Evolutionary conservation across 1,284 basidiomycete genomes (phyloP), one percentile per base, ranked within the genome.

Genomic region (Laetiporus sulphureus): DNA sequence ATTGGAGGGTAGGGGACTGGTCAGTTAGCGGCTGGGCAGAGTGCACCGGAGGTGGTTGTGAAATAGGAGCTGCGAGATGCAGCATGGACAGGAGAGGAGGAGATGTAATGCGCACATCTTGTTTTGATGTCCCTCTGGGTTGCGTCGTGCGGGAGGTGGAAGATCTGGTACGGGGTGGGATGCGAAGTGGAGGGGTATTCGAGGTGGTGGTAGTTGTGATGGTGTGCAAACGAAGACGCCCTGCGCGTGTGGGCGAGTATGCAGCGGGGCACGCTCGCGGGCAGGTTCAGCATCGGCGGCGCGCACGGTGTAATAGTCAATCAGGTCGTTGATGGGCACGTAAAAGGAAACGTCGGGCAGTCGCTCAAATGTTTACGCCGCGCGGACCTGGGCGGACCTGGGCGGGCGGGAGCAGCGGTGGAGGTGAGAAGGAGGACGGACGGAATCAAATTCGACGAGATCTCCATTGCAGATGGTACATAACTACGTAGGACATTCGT

Each of bases 111-210:
- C 71, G 56, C 46, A 76, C 74, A 76, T 51, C 74, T 60, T n/a
- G 64, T 40, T 53, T 76, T 76, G 46, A 76, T 68, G 20, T 73
- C 65, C 20, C 54, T 46, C 48, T 71, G 69, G 7, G 62, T 64
- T 16, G 73, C 71, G 18, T 59, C 58, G 13, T 47, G 51, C 5
- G 68, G 57, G n/a, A 76, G 64, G 46, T 75, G 73, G 49, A 76
- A 76, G 41, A 77, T 74, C 53, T 76, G 67, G 53, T 73, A 59
- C 0, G 74, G 71, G 4, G 71, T 67, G 8, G 73, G 71, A 36
- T 63, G 62, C 0, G 59, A 40, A 42, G 66, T 55, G 8, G 46
- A 49, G 2, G 73, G 74, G 38, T 70, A 76, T n/a, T n/a, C n/a
- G n/a, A n/a, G n/a, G n/a, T n/a, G n/a, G n/a, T 1, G 69, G 64